Evolutionary conservation across 805 yeast species (phyloP), one percentile per base, ranked within the genome.

Genomic region (Wickerhamomyces bisporus): DNA sequence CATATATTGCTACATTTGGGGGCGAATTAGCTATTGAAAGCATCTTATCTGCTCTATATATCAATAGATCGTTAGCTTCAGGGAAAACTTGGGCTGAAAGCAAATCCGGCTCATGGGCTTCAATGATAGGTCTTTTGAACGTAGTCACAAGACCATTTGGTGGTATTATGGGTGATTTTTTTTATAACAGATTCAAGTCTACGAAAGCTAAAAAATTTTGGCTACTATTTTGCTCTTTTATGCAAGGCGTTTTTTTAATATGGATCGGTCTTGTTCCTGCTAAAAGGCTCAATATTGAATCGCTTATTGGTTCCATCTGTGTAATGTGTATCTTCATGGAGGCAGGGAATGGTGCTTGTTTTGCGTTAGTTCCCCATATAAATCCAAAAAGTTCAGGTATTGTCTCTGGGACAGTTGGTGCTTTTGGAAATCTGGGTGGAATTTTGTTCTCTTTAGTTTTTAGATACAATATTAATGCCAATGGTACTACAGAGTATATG

Each of bases 341-440:
- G 36, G 61, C 61, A 57, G 66, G 58, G 16, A 62, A 63, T 35
- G 68, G 68, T 39, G 68, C 68, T 11, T 58, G 59, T 35, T 62
- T 57, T 43, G 49, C 64, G 0, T 44, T 58, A 10, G 68, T 62
- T 11, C 65, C 65, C 3, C 60, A 60, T 33, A 50, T 60, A 23
- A 58, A 60, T 37, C 60, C 59, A 18, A 52, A 51, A 30, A 64
- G 57, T 36, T 53, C 61, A 13, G 68, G 68, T 35, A 53, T 60
- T 32, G 63, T 62, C n/a, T 50, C 64, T 16, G 68, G 68, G 20
- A 45, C 53, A 3, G 52, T 65, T 6, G 68, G 68, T 27, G 60
- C 61, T 4, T 49, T 59, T 34, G 68, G 68, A 15, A 62, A 62
- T 36, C 21, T 60, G 29, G 68, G 68, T 12, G 68, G 66, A 30